Evolutionary conservation across 2,329 filamentous ascomycete genomes (phyloP).

Genomic region (Microdochium paspali): DNA sequence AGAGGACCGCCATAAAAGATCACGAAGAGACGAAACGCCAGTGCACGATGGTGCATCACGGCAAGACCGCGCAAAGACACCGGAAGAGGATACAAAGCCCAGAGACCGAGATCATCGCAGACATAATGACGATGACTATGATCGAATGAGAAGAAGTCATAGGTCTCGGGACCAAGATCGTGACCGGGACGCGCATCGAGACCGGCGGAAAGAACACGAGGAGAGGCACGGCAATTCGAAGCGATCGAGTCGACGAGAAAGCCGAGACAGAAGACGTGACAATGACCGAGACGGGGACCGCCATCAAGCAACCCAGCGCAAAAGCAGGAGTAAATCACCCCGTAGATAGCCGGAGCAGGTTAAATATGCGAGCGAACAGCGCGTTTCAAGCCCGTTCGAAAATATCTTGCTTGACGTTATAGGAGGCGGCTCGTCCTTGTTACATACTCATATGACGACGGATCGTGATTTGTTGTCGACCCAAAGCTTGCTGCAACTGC

Average conservation of each 20-base stretch:
- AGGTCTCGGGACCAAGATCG: constrained; percentile 10
- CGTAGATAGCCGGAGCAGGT: constrained; percentile 12
- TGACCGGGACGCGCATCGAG: constrained; percentile 3
- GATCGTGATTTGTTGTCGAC: too few species aligned
- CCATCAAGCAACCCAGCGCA: constrained; percentile 13
- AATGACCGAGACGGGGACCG: constrained; percentile 12
- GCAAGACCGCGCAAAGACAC: constrained; percentile 5
- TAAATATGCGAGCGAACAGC: too few species aligned
- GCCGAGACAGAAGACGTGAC: constrained; percentile 11
- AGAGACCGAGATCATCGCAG: constrained; percentile 7
- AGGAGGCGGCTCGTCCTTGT: too few species aligned
- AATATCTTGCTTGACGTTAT: too few species aligned
- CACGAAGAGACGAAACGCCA: constrained; percentile 27
- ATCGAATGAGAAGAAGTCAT: constrained; percentile 5
- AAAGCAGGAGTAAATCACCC: constrained; percentile 36
- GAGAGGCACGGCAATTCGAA: constrained; percentile 8
- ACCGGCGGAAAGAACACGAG: constrained; percentile 12
- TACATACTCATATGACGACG: too few species aligned
- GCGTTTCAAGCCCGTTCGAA: too few species aligned
- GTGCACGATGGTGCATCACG: constrained; percentile 10
- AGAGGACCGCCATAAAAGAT: constrained; percentile 19
- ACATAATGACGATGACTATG: background rate
- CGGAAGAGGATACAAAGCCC: constrained; percentile 5
- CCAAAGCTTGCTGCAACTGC: too few species aligned
- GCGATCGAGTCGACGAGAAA: constrained; percentile 11